phyloP scores from a whole-genome alignment of 2,329 filamentous ascomycete genomes.

The Sporothrix variecibatus region DNA sequence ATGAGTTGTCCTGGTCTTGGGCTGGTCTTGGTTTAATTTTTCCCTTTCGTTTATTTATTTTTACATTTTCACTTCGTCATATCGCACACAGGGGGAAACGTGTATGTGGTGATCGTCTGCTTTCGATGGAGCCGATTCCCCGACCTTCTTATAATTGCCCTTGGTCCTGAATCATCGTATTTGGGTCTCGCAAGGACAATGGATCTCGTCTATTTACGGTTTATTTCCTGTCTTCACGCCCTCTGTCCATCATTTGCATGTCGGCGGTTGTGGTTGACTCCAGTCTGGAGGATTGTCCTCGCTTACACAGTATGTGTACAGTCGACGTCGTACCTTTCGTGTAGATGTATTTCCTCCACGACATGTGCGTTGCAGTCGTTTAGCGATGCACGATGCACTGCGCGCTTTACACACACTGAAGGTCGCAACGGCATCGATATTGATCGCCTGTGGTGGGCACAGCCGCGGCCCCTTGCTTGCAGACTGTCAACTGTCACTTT shows the following conservation, averaged over 20 bases:
- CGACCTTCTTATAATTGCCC: neutral
- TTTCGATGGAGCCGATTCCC: neutral
- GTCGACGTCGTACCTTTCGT: no score
- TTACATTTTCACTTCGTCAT: neutral
- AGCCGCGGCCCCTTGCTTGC: no score
- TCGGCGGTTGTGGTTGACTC: neutral
- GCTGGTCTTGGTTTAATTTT: neutral
- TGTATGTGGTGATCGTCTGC: neutral
- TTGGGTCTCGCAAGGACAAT: neutral
- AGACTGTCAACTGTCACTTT: neutral
- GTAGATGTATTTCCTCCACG: no score
- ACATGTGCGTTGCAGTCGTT: neutral
- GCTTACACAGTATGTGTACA: no score
- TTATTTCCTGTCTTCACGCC: neutral
- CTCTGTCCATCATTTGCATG: neutral
- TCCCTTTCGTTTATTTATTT: neutral
- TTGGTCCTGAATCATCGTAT: neutral
- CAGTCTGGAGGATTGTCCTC: neutral
- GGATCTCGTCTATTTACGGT: neutral
- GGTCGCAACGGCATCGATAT: neutral
- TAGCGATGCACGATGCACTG: neutral
- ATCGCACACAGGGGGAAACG: conserved; percentile 4
- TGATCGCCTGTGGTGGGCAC: neutral
- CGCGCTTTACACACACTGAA: neutral
- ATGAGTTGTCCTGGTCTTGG: neutral